Evolutionary conservation across 169 alveolate species (phyloP).

Genomic region (Plasmodium relictum): DNA sequence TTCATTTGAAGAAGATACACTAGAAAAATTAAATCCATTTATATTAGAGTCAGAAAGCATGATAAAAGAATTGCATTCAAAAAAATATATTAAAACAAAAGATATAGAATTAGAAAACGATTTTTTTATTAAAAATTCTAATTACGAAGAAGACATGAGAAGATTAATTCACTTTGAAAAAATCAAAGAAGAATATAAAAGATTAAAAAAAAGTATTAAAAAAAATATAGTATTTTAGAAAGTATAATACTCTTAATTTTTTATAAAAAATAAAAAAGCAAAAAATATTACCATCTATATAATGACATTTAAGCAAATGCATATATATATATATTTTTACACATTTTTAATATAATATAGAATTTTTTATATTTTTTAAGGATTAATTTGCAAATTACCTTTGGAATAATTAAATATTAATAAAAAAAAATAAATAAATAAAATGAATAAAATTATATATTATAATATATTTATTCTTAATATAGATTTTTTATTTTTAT

Average conservation of each 20-base stretch:
- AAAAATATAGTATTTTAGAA: background rate
- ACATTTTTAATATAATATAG: too few species aligned
- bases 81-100: background rate
- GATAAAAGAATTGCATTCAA: slow-evolving; percentile 46
- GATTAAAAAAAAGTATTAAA: background rate
- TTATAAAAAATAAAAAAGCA: background rate
- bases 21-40: slow-evolving; percentile 60
- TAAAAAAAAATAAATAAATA: too few species aligned
- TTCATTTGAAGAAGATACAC: slow-evolving; percentile 30
- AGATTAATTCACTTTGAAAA: slow-evolving; percentile 12
- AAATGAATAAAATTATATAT: too few species aligned
- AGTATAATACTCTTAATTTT: too few species aligned
- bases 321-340: background rate
- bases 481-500: too few species aligned
- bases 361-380: too few species aligned
- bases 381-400: too few species aligned
- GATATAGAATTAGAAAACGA: slow-evolving; percentile 28
- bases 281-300: background rate
- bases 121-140: slow-evolving; percentile 38
- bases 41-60: slow-evolving; percentile 44
- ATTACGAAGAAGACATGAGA: slow-evolving; percentile 53
- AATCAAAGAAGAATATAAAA: slow-evolving; percentile 25
- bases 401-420: too few species aligned
- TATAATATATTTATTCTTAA: too few species aligned
- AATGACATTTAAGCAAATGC: background rate